Conservation (phyloP, 371 early-diverging fungal genomes). For the Paraphysoderma sedebokerense region DNA sequence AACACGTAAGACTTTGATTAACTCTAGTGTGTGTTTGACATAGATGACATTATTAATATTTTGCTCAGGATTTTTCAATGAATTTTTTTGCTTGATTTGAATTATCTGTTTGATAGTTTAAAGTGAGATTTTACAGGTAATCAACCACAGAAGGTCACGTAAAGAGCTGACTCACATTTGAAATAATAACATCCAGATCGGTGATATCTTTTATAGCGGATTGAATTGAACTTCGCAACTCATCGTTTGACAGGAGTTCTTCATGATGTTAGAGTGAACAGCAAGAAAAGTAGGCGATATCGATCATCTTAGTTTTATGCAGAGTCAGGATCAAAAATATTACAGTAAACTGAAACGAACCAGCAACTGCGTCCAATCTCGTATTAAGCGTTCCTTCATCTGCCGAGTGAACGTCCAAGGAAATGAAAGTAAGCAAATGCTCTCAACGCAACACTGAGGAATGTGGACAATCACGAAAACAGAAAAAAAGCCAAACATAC, state of each 20-base stretch:
- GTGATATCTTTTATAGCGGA: neutral
- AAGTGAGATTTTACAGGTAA: neutral
- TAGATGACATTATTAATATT: conserved; percentile 50
- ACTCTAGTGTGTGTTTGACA: conserved; percentile 40
- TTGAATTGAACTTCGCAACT: neutral
- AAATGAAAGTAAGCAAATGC: too few relatives aligned
- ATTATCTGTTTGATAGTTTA: neutral
- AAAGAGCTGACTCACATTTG: neutral
- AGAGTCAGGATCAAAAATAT: too few relatives aligned
- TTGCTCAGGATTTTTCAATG: conserved; percentile 44
- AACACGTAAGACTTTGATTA: conserved; percentile 16
- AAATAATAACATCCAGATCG: neutral
- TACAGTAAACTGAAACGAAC: neutral
- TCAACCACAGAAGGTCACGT: too few relatives aligned
- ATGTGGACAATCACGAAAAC: too few relatives aligned
- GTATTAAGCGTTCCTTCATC: neutral
- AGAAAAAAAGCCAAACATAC: too few relatives aligned
- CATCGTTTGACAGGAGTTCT: neutral
- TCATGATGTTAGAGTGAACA: too few relatives aligned
- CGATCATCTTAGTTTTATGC: too few relatives aligned
- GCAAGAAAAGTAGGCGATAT: too few relatives aligned
- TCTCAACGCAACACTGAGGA: too few relatives aligned
- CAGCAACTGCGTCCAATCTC: neutral
- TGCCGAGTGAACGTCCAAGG: too few relatives aligned
- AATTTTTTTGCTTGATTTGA: neutral